A percentile compares a stretch with the other conserved stretches of the same genome.
Conservation (phyloP, 257 asterid genomes). For the Solanum pennellii region DNA sequence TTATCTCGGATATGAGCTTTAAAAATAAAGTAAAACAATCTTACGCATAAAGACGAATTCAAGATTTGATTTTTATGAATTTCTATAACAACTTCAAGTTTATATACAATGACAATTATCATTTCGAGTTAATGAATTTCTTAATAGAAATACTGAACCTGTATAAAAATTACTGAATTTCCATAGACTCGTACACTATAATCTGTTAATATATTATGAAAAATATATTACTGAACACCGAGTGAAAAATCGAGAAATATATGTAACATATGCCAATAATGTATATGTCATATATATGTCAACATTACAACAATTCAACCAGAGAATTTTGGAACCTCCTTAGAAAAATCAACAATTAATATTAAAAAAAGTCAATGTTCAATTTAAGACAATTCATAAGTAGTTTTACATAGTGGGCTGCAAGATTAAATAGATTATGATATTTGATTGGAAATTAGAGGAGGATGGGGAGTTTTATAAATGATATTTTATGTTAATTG, state of each 20-base stretch:
- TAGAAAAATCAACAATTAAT: not conserved
- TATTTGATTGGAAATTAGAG: not conserved
- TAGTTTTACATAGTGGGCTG: not conserved
- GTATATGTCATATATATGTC: not conserved
- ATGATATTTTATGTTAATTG: not conserved
- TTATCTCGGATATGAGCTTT: not conserved
- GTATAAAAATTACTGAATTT: accelerated
- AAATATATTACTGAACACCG: accelerated
- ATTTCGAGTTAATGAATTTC: not conserved
- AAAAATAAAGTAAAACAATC: not conserved
- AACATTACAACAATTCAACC: not conserved
- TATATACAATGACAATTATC: not conserved
- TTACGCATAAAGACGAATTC: accelerated
- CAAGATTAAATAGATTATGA: not conserved
- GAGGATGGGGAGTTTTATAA: not conserved
- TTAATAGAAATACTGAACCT: not conserved
- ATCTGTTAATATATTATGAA: too few relatives aligned
- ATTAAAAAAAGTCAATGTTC: not conserved
- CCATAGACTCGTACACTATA: accelerated
- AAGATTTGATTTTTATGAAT: not conserved
- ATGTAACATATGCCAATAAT: not conserved
- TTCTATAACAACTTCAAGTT: not conserved
- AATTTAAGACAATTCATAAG: not conserved
- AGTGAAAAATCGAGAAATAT: not conserved
- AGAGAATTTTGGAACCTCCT: not conserved